phyloP scores from a whole-genome alignment of 345 rosid genomes.

The Pistacia integerrima region DNA sequence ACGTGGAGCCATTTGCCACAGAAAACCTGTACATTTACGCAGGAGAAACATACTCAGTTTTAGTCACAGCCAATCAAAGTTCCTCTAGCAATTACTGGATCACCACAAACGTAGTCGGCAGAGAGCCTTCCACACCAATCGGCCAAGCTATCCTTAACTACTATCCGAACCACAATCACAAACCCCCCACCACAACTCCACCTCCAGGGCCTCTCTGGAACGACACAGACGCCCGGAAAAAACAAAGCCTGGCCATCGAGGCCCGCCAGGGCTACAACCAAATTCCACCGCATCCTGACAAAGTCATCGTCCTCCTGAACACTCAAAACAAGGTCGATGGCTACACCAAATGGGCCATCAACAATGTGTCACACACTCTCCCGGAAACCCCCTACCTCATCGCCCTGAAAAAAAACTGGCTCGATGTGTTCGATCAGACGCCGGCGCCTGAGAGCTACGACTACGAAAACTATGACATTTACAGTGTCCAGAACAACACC shows the following conservation, averaged over 20 bases:
- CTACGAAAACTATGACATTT: constrained; percentile 21
- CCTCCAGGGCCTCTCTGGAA: constrained; percentile 24
- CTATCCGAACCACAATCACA: background rate
- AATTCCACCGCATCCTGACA: constrained; percentile 16
- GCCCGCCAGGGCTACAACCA: constrained; percentile 6
- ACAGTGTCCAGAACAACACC: constrained; percentile 16
- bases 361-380: constrained; percentile 30
- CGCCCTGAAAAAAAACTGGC: constrained; percentile 19
- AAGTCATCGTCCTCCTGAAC: constrained; percentile 29
- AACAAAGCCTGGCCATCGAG: constrained; percentile 18
- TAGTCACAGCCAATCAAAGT: constrained; percentile 25
- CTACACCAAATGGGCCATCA: constrained; percentile 30
- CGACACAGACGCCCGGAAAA: background rate
- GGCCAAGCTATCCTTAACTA: constrained; percentile 28
- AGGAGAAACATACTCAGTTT: constrained; percentile 42
- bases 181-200: background rate
- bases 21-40: constrained; percentile 33
- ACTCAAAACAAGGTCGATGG: constrained; percentile 35
- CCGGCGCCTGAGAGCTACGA: background rate
- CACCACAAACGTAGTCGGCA: constrained; percentile 1
- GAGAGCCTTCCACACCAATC: constrained; percentile 15
- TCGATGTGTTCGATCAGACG: constrained; percentile 17
- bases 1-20: constrained; percentile 30
- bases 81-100: constrained; percentile 20
- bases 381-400: constrained; percentile 39